A percentile compares a stretch with the other conserved stretches of the same genome.
phyloP scores from a whole-genome alignment of 2,329 filamentous ascomycete genomes.

The Nigrospora oryzae region DNA sequence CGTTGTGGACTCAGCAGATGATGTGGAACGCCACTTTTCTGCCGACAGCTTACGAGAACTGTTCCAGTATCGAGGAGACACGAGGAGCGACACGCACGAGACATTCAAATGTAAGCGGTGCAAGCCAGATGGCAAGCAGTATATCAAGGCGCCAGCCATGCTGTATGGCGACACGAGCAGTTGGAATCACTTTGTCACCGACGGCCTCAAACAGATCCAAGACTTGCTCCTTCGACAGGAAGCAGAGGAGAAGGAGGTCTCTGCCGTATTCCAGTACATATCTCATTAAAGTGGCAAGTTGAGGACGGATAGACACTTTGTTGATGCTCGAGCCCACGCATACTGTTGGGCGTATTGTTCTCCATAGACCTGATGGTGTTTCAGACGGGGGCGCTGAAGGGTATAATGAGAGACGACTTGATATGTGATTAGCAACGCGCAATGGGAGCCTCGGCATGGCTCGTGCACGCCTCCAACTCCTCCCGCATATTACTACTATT shows the following conservation, averaged over 20 bases:
- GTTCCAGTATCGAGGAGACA: constrained; percentile 83
- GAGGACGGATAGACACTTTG: too few relatives aligned
- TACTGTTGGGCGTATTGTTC: too few relatives aligned
- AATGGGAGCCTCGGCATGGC: too few relatives aligned
- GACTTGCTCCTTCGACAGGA: constrained; percentile 88
- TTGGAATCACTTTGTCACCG: constrained; percentile 97
- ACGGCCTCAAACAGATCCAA: constrained; percentile 73
- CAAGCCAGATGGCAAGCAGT: constrained; percentile 77
- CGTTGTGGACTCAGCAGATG: constrained; percentile 92
- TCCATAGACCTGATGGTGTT: too few relatives aligned
- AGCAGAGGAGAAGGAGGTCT: constrained; percentile 68
- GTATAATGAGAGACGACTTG: too few relatives aligned
- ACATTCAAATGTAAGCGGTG: constrained; percentile 98
- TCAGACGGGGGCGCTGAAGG: too few relatives aligned
- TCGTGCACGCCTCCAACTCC: too few relatives aligned
- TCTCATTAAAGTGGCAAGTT: constrained; percentile 50
- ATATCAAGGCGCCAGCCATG: constrained; percentile 87
- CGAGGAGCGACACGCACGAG: constrained; percentile 89
- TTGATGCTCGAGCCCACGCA: too few relatives aligned
- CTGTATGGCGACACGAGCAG: constrained; percentile 95
- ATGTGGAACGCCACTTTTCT: constrained; percentile 94
- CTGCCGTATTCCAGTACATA: constrained; percentile 97
- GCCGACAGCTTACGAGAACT: constrained; percentile 84
- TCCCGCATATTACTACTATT: too few relatives aligned
- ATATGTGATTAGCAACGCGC: too few relatives aligned